Evolutionary conservation across 179 eudicot genomes (phyloP).

Genomic region (Pouteria campechiana): DNA sequence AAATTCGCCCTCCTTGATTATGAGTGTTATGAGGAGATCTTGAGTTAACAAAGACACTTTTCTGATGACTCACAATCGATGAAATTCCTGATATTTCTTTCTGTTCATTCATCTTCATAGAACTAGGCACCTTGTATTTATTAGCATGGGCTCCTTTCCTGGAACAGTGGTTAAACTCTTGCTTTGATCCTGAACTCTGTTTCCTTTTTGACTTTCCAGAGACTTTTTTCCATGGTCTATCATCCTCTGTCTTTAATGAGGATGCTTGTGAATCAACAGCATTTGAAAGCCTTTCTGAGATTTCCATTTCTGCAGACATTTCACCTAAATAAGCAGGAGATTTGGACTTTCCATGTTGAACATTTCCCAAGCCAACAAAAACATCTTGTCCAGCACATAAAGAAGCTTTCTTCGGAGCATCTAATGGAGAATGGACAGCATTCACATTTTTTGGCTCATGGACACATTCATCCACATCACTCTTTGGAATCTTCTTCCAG

Average conservation of each 20-base stretch:
- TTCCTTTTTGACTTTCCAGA: slow-evolving; percentile 12
- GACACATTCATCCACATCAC: slow-evolving; percentile 4
- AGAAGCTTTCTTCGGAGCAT: not conserved
- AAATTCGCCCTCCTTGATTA: not conserved
- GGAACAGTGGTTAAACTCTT: slow-evolving; percentile 6
- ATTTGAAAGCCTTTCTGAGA: slow-evolving; percentile 3
- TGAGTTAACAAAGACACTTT: not conserved
- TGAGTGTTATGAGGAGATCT: slow-evolving; percentile 3
- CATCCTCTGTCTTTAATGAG: slow-evolving; percentile 2
- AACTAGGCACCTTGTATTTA: slow-evolving; percentile 1
- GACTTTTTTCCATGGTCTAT: slow-evolving; percentile 6
- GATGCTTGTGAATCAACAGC: slow-evolving; percentile 1
- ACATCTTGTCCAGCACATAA: too few relatives aligned
- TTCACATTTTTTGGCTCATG: slow-evolving; percentile 2
- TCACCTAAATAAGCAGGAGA: too few relatives aligned
- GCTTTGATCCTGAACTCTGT: slow-evolving; percentile 5
- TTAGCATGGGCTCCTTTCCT: slow-evolving; percentile 6
- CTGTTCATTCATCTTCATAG: not conserved
- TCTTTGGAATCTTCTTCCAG: slow-evolving; percentile 15
- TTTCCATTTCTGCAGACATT: too few relatives aligned
- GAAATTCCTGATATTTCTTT: slow-evolving; percentile 1
- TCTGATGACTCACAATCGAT: not conserved
- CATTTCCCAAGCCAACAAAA: too few relatives aligned
- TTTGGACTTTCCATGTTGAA: too few relatives aligned
- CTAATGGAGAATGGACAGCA: not conserved